Conservation (phyloP, 1,284 basidiomycete genomes). For the Leccinum ponderosum region DNA sequence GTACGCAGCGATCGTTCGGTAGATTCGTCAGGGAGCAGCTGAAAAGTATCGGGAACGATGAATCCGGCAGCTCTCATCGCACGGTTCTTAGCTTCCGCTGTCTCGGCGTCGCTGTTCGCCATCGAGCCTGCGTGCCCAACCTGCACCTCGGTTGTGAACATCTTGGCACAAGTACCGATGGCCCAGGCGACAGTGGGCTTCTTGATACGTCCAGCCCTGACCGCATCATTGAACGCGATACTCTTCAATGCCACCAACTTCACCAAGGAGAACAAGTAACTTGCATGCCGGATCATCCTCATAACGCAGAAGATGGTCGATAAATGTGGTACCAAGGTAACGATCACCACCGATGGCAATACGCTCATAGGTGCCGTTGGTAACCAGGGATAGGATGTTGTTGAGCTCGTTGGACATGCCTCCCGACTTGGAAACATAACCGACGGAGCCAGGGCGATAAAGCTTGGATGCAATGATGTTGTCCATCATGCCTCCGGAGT, state of each 20-base stretch:
- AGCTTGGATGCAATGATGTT: conserved; percentile 99
- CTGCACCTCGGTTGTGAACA: conserved; percentile 99
- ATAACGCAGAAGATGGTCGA: conserved; percentile 98
- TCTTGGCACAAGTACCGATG: conserved; percentile 99
- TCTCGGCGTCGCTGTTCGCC: conserved; percentile 98
- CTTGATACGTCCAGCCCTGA: conserved; percentile 91
- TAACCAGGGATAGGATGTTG: conserved; percentile 98
- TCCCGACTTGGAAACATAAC: conserved; percentile 99
- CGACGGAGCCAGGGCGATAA: conserved; percentile 96
- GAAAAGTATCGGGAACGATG: conserved; percentile 97
- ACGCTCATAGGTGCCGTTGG: conserved; percentile 99
- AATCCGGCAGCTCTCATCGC: conserved; percentile 96
- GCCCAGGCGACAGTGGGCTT: conserved; percentile 99
- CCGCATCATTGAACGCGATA: conserved; percentile 95
- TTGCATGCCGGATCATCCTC: conserved; percentile 98
- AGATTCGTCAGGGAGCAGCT: conserved; percentile 78
- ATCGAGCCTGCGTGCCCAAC: conserved; percentile 98
- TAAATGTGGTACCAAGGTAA: conserved; percentile 98
- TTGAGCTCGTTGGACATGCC: conserved; percentile 99
- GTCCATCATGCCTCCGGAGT: conserved; percentile 86
- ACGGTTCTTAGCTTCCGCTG: conserved; percentile 95
- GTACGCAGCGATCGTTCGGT: conserved; percentile 49
- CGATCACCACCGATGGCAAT: conserved; percentile 99
- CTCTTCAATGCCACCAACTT: conserved; percentile 99
- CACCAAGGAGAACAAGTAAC: conserved; percentile 97